Percentiles rank a stretch among this genome's conserved stretches.
These are phyloP conservation scores for Sporothrix schenckii DNA, from an alignment of 2,329 filamentous ascomycete genomes.

Conservation along the genomic window DNA sequence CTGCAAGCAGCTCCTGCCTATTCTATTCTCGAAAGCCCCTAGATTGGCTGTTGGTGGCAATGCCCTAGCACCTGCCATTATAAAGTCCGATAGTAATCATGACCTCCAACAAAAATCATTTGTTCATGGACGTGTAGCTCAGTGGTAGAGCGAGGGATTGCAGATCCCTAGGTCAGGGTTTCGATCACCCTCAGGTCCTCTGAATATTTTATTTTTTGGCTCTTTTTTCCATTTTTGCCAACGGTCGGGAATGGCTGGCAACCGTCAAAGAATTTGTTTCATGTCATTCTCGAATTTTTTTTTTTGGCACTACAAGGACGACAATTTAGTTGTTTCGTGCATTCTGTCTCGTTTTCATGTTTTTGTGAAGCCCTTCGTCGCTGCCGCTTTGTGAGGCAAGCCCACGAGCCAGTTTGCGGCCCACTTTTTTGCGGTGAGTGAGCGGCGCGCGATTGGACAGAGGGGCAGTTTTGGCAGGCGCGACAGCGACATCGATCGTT, in stretches of 20 bases:
- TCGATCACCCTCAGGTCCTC: conserved; percentile 33
- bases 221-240: not conserved
- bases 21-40: too few relatives aligned
- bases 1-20: too few relatives aligned
- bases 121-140: conserved; percentile 33
- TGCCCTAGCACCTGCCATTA: not conserved
- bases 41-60: not conserved
- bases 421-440: conserved; percentile 23
- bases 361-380: not conserved
- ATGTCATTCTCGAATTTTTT: too few relatives aligned
- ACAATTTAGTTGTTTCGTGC: not conserved
- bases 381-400: not conserved
- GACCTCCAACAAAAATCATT: conserved; percentile 12
- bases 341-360: not conserved
- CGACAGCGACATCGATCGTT: not conserved
- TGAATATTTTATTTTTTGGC: conserved; percentile 28
- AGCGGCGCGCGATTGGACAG: conserved; percentile 10
- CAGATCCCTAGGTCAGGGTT: conserved; percentile 35
- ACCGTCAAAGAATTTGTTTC: not conserved
- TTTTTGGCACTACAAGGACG: not conserved
- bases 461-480: conserved; percentile 25
- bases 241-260: not conserved
- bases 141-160: conserved; percentile 35
- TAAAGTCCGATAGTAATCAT: not conserved
- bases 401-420: not conserved